phyloP scores from a whole-genome alignment of 225 moss, liverwort and hornwort genomes.

The Sphagnum tenellum region DNA sequence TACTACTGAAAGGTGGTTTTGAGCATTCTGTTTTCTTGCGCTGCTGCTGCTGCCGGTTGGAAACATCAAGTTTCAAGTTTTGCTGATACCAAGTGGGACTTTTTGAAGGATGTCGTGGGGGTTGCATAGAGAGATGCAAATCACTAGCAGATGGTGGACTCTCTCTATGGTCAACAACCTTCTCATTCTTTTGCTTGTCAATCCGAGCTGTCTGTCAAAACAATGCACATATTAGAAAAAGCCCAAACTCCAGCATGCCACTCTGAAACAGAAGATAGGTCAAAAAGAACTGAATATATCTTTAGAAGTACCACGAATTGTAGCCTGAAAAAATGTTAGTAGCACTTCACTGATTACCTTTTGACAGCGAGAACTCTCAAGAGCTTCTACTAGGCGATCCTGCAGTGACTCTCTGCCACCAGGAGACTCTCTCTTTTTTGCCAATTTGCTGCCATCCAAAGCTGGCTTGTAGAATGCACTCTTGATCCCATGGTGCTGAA shows the following conservation, averaged over 20 bases:
- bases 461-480: conserved; percentile 94
- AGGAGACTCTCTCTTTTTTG: conserved; percentile 64
- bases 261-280: too few relatives aligned
- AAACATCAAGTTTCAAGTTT: conserved; percentile 15
- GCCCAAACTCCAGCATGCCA: too few relatives aligned
- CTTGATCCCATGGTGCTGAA: conserved; percentile 79
- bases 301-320: neutral
- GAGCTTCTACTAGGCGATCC: conserved; percentile 47
- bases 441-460: conserved; percentile 34
- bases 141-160: conserved; percentile 21
- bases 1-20: conserved; percentile 11
- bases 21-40: conserved; percentile 20
- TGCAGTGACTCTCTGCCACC: conserved; percentile 42
- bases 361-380: conserved; percentile 38
- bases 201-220: conserved; percentile 27
- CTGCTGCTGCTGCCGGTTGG: conserved; percentile 6
- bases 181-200: conserved; percentile 27
- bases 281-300: too few relatives aligned
- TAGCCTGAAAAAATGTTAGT: neutral
- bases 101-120: conserved; percentile 31
- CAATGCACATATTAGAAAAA: too few relatives aligned
- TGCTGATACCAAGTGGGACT: conserved; percentile 7
- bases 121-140: conserved; percentile 47
- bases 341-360: conserved; percentile 11
- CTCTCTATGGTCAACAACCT: conserved; percentile 18